phyloP scores from a whole-genome alignment of 495 filamentous ascomycete genomes.

The Daldinia bambusicola region DNA sequence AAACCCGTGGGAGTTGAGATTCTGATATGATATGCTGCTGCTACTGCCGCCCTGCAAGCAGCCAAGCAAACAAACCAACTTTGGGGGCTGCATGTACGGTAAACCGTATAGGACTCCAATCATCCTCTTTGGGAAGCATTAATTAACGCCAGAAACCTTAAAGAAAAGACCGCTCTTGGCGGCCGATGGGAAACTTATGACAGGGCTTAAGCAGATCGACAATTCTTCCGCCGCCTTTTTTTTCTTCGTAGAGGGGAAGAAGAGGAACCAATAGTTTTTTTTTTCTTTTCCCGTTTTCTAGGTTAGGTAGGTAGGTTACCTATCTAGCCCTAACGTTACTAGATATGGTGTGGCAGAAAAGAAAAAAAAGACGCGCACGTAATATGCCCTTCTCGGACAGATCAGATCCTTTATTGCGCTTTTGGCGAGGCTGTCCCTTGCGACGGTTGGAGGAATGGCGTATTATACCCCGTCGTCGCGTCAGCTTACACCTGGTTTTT shows the following conservation, averaged over 20 bases:
- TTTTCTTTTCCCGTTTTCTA: too few relatives aligned
- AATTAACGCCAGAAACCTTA: neutral
- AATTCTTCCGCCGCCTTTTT: neutral
- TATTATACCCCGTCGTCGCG: neutral
- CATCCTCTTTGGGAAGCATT: conserved; percentile 4
- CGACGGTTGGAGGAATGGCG: conserved; percentile 1
- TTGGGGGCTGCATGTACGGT: neutral
- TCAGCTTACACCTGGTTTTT: conserved; percentile 28
- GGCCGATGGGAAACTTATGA: conserved; percentile 4
- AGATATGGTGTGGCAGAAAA: neutral
- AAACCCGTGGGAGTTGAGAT: conserved; percentile 29
- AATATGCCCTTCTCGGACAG: neutral
- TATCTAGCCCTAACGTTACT: too few relatives aligned
- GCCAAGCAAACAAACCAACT: neutral
- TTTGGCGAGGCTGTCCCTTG: conserved; percentile 1
- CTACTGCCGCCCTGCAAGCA: too few relatives aligned
- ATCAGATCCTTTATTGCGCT: neutral
- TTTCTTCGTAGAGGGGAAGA: conserved; percentile 10
- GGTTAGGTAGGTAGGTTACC: too few relatives aligned
- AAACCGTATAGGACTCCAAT: too few relatives aligned
- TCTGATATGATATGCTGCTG: conserved; percentile 5
- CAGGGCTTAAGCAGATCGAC: conserved; percentile 26
- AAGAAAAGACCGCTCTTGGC: conserved; percentile 14
- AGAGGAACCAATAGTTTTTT: neutral
- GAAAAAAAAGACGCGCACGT: neutral